A percentile compares a stretch with the other conserved stretches of the same genome.
Evolutionary conservation across 2,329 filamentous ascomycete genomes (phyloP).

Genomic region (Exserohilum turcica): DNA sequence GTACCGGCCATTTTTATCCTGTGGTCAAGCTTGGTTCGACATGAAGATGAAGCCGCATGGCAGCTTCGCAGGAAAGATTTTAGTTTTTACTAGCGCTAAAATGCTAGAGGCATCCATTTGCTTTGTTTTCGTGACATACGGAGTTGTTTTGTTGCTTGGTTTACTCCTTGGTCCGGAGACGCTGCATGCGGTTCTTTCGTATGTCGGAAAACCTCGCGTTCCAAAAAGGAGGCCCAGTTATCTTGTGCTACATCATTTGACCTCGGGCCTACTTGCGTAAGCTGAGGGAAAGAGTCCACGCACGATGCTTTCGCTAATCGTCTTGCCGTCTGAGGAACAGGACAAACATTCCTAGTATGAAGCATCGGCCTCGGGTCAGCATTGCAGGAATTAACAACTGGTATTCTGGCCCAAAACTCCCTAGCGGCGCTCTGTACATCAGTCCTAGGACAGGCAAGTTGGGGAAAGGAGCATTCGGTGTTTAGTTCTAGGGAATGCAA

Average conservation of each 20-base stretch:
- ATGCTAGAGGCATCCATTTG: background rate
- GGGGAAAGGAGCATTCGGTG: constrained; percentile 1
- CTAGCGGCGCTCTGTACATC: constrained; percentile 1
- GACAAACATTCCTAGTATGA: background rate
- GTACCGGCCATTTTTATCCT: no score
- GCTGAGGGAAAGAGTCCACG: constrained; percentile 2
- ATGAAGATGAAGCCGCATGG: no score
- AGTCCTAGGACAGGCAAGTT: constrained; percentile 3
- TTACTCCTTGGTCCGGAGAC: background rate
- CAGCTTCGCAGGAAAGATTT: no score
- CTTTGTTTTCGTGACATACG: background rate
- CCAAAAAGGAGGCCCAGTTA: background rate
- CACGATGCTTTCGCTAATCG: background rate
- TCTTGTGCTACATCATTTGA: constrained; percentile 1
- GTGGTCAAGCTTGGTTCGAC: no score
- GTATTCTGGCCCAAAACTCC: constrained; percentile 5
- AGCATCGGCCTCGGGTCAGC: background rate
- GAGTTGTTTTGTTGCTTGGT: background rate
- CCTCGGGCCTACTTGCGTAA: background rate
- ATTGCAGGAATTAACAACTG: background rate
- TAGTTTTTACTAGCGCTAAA: background rate
- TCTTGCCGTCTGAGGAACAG: background rate
- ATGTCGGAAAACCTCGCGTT: background rate
- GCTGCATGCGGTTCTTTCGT: background rate
- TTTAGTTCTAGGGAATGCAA: background rate